Evolutionary conservation across 2,329 filamentous ascomycete genomes (phyloP).

Genomic region (Ascochyta koolunga): DNA sequence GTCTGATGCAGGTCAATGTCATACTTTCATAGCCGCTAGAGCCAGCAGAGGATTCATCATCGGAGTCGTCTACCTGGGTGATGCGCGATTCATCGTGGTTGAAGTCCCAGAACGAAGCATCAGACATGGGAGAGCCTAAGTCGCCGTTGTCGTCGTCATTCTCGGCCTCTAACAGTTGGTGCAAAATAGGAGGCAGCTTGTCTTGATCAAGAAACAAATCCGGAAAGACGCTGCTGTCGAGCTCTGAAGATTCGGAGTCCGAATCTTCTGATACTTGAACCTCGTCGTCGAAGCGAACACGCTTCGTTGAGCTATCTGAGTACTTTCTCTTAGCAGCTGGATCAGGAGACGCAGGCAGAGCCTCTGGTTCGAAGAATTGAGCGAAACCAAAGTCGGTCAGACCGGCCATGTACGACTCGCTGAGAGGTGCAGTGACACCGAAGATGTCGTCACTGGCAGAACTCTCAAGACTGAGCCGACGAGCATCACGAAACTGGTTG

Average conservation of each 20-base stretch:
- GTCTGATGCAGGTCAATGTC: conserved; percentile 38
- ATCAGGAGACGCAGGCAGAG: conserved; percentile 50
- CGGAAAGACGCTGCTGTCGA: conserved; percentile 72
- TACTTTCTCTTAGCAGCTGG: conserved; percentile 42
- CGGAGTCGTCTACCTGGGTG: conserved; percentile 40
- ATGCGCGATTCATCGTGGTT: conserved; percentile 54
- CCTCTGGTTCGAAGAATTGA: conserved; percentile 49
- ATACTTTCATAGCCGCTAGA: conserved; percentile 66
- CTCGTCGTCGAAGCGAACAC: conserved; percentile 74
- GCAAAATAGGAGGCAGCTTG: conserved; percentile 73
- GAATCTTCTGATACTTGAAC: conserved; percentile 68
- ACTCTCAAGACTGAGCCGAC: conserved; percentile 44
- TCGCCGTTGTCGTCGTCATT: conserved; percentile 53
- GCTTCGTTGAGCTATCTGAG: conserved; percentile 57
- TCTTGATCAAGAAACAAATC: conserved; percentile 81
- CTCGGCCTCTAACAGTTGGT: conserved; percentile 71
- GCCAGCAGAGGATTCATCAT: conserved; percentile 54
- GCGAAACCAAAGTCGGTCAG: conserved; percentile 43
- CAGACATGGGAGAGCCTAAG: conserved; percentile 50
- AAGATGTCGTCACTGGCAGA: conserved; percentile 43
- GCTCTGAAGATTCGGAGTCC: conserved; percentile 54
- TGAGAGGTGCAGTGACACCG: conserved; percentile 36
- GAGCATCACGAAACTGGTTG: conserved; percentile 41
- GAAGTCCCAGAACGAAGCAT: conserved; percentile 68
- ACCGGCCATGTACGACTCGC: conserved; percentile 31